phyloP scores from a whole-genome alignment of 345 rosid genomes.

The Pistacia atlantica region DNA sequence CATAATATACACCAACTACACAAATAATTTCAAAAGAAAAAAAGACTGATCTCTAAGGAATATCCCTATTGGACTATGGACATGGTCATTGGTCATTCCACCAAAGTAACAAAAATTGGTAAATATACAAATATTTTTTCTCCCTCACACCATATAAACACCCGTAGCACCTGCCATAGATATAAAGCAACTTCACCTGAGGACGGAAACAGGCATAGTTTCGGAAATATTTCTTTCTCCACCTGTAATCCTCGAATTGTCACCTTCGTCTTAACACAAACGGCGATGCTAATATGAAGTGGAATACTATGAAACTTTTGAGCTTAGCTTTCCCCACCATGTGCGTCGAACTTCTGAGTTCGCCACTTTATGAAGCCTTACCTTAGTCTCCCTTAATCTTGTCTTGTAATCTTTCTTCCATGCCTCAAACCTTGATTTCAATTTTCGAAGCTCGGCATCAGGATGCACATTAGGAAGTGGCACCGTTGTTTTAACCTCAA shows the following conservation, averaged over 20 bases:
- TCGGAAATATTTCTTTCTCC: not conserved
- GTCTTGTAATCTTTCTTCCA: slow-evolving; percentile 93
- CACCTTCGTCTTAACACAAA: not conserved
- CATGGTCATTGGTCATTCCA: slow-evolving; percentile 26
- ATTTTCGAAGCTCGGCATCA: slow-evolving; percentile 61
- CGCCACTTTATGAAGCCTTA: slow-evolving; percentile 61
- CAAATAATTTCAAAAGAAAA: not conserved
- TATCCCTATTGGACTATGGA: slow-evolving; percentile 33
- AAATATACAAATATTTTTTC: slow-evolving; percentile 22
- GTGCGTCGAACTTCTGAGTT: slow-evolving; percentile 54
- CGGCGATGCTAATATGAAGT: slow-evolving; percentile 7
- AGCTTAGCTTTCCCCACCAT: slow-evolving; percentile 79
- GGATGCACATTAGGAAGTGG: slow-evolving; percentile 43
- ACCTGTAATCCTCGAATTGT: slow-evolving; percentile 8
- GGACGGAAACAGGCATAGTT: slow-evolving; percentile 18
- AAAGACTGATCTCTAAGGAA: slow-evolving; percentile 4
- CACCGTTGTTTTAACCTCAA: slow-evolving; percentile 44
- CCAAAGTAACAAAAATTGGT: slow-evolving; percentile 37
- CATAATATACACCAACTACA: slow-evolving; percentile 33
- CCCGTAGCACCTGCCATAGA: not conserved
- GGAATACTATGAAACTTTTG: slow-evolving; percentile 14
- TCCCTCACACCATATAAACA: slow-evolving; percentile 13
- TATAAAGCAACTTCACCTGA: slow-evolving; percentile 9
- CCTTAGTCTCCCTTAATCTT: slow-evolving; percentile 67
- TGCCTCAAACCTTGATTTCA: slow-evolving; percentile 65